Evolutionary conservation across 495 filamentous ascomycete species (phyloP).

Genomic region (Talaromyces adpressus): DNA sequence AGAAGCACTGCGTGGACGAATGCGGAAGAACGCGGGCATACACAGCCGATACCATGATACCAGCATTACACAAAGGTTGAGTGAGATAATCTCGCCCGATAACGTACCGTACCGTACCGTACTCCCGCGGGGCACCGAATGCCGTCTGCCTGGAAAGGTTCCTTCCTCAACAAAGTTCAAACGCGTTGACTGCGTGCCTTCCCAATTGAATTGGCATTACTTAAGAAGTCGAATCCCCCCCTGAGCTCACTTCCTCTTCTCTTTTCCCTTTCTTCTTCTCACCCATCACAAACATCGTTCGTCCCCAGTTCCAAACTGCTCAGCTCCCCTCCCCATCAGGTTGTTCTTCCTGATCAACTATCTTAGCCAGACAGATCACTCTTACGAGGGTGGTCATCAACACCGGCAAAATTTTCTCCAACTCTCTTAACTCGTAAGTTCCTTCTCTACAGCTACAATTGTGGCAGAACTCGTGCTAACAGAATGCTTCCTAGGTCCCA

Average conservation of each 20-base stretch:
- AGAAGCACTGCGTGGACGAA: neutral
- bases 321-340: neutral
- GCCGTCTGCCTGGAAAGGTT: neutral
- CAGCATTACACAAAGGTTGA: neutral
- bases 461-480: constrained; percentile 13
- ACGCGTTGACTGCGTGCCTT: neutral
- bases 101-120: neutral
- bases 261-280: constrained; percentile 11
- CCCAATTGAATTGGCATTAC: neutral
- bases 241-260: constrained; percentile 7
- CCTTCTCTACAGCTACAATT: neutral
- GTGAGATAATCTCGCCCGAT: neutral
- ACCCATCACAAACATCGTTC: constrained; percentile 6
- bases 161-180: constrained; percentile 1
- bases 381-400: constrained; percentile 37
- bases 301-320: neutral
- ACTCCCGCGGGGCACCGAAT: neutral
- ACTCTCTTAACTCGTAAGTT: constrained; percentile 43
- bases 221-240: neutral
- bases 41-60: neutral
- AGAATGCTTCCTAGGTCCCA: constrained; percentile 55
- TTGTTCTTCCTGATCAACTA: constrained; percentile 9
- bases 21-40: constrained; percentile 2
- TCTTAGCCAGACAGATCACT: constrained; percentile 26
- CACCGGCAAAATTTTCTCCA: constrained; percentile 45